Percentiles rank a stretch among this genome's conserved stretches.
Evolutionary conservation across 2,329 filamentous ascomycete genomes (phyloP).

Genomic region (Pseudogymnoascus sp.): DNA sequence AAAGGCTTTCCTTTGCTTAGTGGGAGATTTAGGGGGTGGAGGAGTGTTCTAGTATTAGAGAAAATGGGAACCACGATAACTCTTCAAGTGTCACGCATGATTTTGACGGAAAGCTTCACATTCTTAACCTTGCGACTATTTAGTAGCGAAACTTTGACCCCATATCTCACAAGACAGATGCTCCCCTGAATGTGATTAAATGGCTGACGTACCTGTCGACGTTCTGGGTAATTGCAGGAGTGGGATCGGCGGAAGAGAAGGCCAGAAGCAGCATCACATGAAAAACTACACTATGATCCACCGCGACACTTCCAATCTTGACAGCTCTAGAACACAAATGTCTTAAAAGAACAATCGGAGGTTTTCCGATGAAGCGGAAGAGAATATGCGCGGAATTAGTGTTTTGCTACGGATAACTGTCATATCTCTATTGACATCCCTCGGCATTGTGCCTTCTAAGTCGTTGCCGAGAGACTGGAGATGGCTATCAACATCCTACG

Average conservation of each 20-base stretch:
- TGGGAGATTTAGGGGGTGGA: background rate
- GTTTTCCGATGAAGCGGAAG: background rate
- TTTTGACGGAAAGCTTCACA: background rate
- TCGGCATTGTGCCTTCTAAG: background rate
- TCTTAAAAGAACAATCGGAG: conserved; percentile 1
- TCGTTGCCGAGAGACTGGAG: background rate
- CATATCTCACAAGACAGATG: background rate
- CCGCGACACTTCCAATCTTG: conserved; percentile 1
- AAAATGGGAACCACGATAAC: conserved; percentile 7
- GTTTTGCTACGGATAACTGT: background rate
- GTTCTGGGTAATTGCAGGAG: background rate
- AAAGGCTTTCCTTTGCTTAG: conserved; percentile 3
- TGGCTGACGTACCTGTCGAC: background rate
- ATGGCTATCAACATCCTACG: background rate
- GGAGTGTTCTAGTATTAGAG: conserved; percentile 7
- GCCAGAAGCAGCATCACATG: background rate
- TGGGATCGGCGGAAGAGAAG: background rate
- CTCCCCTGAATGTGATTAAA: background rate
- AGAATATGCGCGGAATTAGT: background rate
- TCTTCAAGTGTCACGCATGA: background rate
- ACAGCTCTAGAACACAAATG: background rate
- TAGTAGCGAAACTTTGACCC: background rate
- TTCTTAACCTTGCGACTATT: background rate
- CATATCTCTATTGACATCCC: background rate
- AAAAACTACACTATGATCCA: background rate